Evolutionary conservation across 176 grass and related monocot genomes (phyloP), one percentile per base, ranked within the genome.

Genomic region (Thinopyrum elongatum): DNA sequence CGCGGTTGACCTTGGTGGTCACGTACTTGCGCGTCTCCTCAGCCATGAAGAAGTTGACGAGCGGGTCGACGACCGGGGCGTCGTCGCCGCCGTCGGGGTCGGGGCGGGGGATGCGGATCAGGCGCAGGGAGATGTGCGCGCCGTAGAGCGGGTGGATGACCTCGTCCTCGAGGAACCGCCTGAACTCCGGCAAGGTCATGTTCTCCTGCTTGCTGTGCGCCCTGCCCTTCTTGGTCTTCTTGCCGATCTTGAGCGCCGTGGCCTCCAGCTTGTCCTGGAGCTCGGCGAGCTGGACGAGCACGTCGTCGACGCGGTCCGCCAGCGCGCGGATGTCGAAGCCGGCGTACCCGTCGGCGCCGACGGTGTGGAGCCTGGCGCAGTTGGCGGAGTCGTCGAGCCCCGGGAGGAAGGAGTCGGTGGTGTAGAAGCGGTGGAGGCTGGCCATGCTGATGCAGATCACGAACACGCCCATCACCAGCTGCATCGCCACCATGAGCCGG

Each of bases 211-310:
- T 21, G 35, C 19, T 63, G 4, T 76, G 70, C 14, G 39, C 36
- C 82, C 57, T 85, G 36, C 70, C 34, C 55, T 93, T 93, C 70
- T 89, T 94, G 44, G 34, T 29, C 75, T 88, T 82, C 80, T 89
- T 92, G 64, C 75, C 78, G 39, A 95, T 57, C 33, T 89, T 94
- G 9, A 91, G 85, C 15, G 89, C 75, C 76, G 91, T 95, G 25
- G 88, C 87, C 75, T 98, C 93, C 1, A 98, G 91, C 82, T 98
- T 95, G 57, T 93, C 89, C 77, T 98, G 95, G 13, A 98, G 91
- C 60, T 92, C 91, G 0, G 89, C 81, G 59, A 98, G 89, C 91
- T 90, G 93, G 69, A 89, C 79, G 25, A 94, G 89, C 61, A 95
- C 95, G 35, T 98, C 91, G 55, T 95, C 95, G 2, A 98, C 89